A percentile compares a stretch with the other conserved stretches of the same genome.
These are phyloP conservation scores for Hypoxylon trugodes DNA, from an alignment of 495 filamentous ascomycete species.

Conservation along the genomic window DNA sequence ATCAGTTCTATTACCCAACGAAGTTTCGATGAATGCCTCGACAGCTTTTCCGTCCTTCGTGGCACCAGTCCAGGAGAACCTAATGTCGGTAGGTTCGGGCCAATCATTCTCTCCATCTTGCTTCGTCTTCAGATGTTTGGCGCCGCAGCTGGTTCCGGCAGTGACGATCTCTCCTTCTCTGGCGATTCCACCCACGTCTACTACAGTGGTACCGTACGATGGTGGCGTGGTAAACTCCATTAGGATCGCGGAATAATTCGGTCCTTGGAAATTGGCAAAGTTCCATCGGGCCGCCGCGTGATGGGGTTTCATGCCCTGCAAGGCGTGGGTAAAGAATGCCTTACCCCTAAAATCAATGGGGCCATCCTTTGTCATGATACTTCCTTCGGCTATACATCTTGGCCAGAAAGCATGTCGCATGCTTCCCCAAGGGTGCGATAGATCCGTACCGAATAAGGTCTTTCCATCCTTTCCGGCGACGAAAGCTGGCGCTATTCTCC, in stretches of 20 bases:
- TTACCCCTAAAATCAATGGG: slow-evolving; percentile 83
- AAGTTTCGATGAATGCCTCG: slow-evolving; percentile 71
- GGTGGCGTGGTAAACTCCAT: slow-evolving; percentile 98
- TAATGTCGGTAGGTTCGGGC: slow-evolving; percentile 81
- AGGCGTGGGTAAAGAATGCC: slow-evolving; percentile 78
- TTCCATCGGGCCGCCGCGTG: slow-evolving; percentile 95
- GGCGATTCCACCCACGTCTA: slow-evolving; percentile 82
- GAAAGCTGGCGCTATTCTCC: slow-evolving; percentile 79
- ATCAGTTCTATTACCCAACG: slow-evolving; percentile 76
- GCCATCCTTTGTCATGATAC: slow-evolving; percentile 81
- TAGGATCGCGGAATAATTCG: slow-evolving; percentile 83
- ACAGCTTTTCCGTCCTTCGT: slow-evolving; percentile 77
- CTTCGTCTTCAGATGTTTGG: slow-evolving; percentile 71
- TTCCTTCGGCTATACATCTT: slow-evolving; percentile 79
- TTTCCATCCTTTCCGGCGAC: slow-evolving; percentile 86
- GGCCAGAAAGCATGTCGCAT: slow-evolving; percentile 97
- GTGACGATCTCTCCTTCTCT: slow-evolving; percentile 82
- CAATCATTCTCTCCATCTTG: slow-evolving; percentile 83
- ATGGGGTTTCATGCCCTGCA: slow-evolving; percentile 99
- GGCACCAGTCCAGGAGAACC: slow-evolving; percentile 81
- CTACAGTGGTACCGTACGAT: slow-evolving; percentile 88
- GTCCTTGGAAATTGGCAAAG: slow-evolving; percentile 89
- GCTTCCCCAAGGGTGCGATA: slow-evolving; percentile 83
- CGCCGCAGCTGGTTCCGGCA: slow-evolving; percentile 69
- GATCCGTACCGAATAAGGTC: slow-evolving; percentile 84